Evolutionary conservation across 129 eudicot genomes (phyloP).

Genomic region (Logfia minima): DNA sequence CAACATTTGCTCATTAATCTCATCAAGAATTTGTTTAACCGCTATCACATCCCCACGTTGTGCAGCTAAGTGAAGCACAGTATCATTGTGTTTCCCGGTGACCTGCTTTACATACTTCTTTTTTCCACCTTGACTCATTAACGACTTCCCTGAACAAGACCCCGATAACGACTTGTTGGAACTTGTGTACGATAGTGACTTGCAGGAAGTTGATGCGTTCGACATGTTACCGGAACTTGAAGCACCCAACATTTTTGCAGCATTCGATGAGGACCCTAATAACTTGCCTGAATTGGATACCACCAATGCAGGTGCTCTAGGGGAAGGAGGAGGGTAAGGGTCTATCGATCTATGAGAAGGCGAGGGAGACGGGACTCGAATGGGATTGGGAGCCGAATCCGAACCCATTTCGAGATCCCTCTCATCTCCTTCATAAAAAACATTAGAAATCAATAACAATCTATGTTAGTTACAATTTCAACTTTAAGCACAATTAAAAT

Average conservation of each 20-base stretch:
- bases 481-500: background rate
- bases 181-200: conserved; percentile 41
- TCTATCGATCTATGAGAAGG: conserved; percentile 43
- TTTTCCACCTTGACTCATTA: conserved; percentile 44
- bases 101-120: conserved; percentile 89
- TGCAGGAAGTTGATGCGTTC: conserved; percentile 37
- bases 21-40: conserved; percentile 62
- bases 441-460: conserved; percentile 2
- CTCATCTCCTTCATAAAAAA: conserved; percentile 33
- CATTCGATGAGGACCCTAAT: conserved; percentile 20
- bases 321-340: conserved; percentile 40
- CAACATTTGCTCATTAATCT: conserved; percentile 69
- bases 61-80: conserved; percentile 82
- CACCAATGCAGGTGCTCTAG: conserved; percentile 49
- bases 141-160: conserved; percentile 58
- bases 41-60: conserved; percentile 66
- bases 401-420: conserved; percentile 56
- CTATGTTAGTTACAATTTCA: background rate
- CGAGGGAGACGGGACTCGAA: conserved; percentile 27
- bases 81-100: conserved; percentile 78
- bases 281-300: conserved; percentile 49
- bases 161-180: conserved; percentile 49
- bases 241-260: conserved; percentile 2
- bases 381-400: conserved; percentile 13
- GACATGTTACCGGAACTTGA: conserved; percentile 40